These are phyloP conservation scores for Wickerhamiella parazyma DNA, from an alignment of 805 yeast species.

Conservation along the genomic window DNA sequence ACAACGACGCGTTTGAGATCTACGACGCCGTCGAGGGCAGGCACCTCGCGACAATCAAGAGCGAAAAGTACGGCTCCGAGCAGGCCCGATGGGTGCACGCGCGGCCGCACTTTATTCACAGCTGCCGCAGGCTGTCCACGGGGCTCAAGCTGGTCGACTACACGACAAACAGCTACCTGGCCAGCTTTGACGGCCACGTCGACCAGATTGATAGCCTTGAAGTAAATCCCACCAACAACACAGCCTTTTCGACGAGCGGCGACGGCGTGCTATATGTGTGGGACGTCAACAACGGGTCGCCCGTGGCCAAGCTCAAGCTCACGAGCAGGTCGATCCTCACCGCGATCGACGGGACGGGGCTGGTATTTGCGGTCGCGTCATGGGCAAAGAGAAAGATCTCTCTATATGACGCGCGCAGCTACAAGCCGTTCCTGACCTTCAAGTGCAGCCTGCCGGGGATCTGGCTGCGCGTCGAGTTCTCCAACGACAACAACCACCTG, in stretches of 20 bases:
- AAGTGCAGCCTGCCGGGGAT: conserved; percentile 22
- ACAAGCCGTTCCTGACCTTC: conserved; percentile 41
- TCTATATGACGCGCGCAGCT: conserved; percentile 47
- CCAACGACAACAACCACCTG: conserved; percentile 59
- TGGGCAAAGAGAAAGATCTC: conserved; percentile 33
- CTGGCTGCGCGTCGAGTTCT: conserved; percentile 63
- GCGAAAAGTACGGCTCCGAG: conserved; percentile 88
- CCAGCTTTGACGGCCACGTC: conserved; percentile 82
- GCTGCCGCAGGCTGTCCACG: conserved; percentile 75
- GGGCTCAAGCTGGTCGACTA: conserved; percentile 60
- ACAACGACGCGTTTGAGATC: conserved; percentile 70
- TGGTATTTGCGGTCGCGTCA: conserved; percentile 59
- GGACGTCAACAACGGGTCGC: conserved; percentile 67
- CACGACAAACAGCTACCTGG: conserved; percentile 60
- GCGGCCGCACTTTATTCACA: conserved; percentile 46
- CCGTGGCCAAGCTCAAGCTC: conserved; percentile 32
- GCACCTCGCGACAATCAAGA: conserved; percentile 46
- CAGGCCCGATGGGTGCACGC: conserved; percentile 36
- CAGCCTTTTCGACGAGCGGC: conserved; percentile 50
- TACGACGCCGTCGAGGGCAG: conserved; percentile 62
- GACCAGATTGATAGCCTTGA: conserved; percentile 60
- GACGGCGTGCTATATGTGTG: conserved; percentile 77
- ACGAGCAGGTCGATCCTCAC: conserved; percentile 42
- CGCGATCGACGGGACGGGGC: conserved; percentile 75
- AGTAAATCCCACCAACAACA: conserved; percentile 55